These are phyloP conservation scores for Vararia minispora DNA, from an alignment of 768 basidiomycete genomes.

Conservation along the genomic window DNA sequence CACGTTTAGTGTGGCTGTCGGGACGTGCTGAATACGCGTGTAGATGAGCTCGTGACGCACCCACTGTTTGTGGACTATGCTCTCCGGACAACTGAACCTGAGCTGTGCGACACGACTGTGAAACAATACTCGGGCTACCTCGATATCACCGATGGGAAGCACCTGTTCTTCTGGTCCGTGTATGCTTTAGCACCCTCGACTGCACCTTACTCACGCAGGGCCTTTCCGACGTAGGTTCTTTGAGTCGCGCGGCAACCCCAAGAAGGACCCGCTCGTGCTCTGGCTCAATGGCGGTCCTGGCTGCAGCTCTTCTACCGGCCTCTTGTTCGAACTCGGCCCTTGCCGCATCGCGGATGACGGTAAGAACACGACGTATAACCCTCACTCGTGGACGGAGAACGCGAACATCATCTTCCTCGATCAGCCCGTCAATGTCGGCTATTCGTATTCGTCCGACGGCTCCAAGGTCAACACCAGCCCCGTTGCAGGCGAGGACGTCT, in stretches of 20 bases:
- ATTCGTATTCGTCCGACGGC: slow-evolving; percentile 71
- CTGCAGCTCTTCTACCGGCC: slow-evolving; percentile 20
- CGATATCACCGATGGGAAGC: slow-evolving; percentile 41
- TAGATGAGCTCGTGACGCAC: slow-evolving; percentile 31
- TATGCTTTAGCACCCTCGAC: neutral
- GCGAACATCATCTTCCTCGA: slow-evolving; percentile 72
- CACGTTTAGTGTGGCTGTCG: neutral
- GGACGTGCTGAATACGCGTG: neutral
- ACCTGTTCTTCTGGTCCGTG: slow-evolving; percentile 49
- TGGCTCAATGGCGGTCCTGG: slow-evolving; percentile 79
- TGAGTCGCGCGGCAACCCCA: slow-evolving; percentile 66
- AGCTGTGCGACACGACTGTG: slow-evolving; percentile 38
- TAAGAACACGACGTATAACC: slow-evolving; percentile 58
- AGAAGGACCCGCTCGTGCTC: slow-evolving; percentile 70
- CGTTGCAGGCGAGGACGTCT: slow-evolving; percentile 83
- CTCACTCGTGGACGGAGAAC: slow-evolving; percentile 75
- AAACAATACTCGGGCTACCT: slow-evolving; percentile 48
- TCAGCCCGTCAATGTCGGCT: slow-evolving; percentile 85
- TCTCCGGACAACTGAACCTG: slow-evolving; percentile 30
- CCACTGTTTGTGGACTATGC: slow-evolving; percentile 25
- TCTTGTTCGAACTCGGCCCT: slow-evolving; percentile 14
- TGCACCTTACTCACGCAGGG: neutral
- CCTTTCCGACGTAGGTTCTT: slow-evolving; percentile 55
- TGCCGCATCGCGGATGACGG: slow-evolving; percentile 21
- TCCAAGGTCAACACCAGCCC: slow-evolving; percentile 71